A percentile compares a stretch with the other conserved stretches of the same genome.
Conservation (phyloP, 129 eudicot species). For the Artemisia argyi region DNA sequence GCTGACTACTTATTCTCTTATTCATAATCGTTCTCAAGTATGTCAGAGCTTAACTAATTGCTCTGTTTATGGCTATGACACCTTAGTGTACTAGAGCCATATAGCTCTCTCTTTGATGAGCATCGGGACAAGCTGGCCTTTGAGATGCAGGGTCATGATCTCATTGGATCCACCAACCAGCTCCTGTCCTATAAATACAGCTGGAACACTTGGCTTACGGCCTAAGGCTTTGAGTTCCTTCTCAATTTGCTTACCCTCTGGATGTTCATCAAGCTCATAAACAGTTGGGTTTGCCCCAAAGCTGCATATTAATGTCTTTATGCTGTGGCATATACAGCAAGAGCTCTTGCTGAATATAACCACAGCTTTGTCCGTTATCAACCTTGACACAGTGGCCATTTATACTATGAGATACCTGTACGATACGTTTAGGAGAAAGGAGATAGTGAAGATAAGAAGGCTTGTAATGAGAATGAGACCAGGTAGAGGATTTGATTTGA, state of each 20-base stretch:
- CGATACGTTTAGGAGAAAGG: background rate
- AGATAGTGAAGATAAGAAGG: no score
- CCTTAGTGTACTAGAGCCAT: slow-evolving; percentile 28
- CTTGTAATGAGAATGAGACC: background rate
- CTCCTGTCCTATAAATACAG: no score
- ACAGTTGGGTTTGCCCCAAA: no score
- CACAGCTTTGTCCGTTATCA: no score
- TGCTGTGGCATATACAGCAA: no score
- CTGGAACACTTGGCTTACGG: no score
- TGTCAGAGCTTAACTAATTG: slow-evolving; percentile 13
- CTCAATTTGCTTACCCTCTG: slow-evolving; percentile 52
- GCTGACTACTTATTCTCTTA: slow-evolving; percentile 23
- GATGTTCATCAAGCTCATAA: slow-evolving; percentile 47
- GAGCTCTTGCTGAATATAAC: no score
- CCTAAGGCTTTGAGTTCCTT: slow-evolving; percentile 35
- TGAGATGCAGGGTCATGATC: slow-evolving; percentile 26
- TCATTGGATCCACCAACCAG: no score
- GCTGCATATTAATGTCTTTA: no score
- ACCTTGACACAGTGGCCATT: slow-evolving; percentile 37
- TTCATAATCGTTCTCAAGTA: slow-evolving; percentile 22
- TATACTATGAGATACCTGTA: background rate
- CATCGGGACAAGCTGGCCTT: slow-evolving; percentile 50
- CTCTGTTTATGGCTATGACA: slow-evolving; percentile 13
- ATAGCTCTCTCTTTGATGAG: slow-evolving; percentile 57
- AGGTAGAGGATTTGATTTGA: slow-evolving; percentile 19